Evolutionary conservation across 495 filamentous ascomycete species (phyloP), one percentile per base, ranked within the genome.

Genomic region (Neurospora terricola): DNA sequence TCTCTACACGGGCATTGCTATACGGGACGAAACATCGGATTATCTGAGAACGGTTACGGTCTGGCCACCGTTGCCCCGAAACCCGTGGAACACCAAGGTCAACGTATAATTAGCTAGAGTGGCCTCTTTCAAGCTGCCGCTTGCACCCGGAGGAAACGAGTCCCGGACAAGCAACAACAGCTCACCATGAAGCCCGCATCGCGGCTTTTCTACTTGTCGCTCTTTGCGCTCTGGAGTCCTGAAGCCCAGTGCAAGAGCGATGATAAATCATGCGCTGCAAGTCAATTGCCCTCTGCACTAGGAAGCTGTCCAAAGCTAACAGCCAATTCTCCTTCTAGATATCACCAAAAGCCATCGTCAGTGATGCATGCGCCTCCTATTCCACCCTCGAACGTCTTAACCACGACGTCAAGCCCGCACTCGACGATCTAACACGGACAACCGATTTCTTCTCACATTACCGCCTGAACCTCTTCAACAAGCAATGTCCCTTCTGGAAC

Each of bases 401-500:
- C 81, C 83, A 87, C 72, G 87, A 89, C 69, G 86, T 98, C 69
- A 90, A 90, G 77, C 90, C 93, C n/a, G 88, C 90, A n/a, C 82
- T 99, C 69, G 87, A 92, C 77, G 89, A 91, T 5, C 86, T 99
- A 48, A 96, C 93, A 1, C 88, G 89, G 80, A 90, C 91, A 69
- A 96, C 95, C 77, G 96, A 99, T 81, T 99, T 97, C 86, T 99
- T 99, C 82, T 92, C 94, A 71, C 93, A 98, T 80, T 99, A 98
- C 82, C 92, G 96, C 36, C 84, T 99, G 27, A 98, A 98, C 81
- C 89, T 99, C n/a, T 99, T 93, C 80, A 91, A 96, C 78, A 96
- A 94, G 82, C 89, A 88, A 83, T 99, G 96, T 81, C 96, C 96
- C 0, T 98, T 98, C 79, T 98, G 96, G 96, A 88, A 88, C 76